phyloP scores from a whole-genome alignment of 2,329 filamentous ascomycete species.

The Aspergillus sp. region DNA sequence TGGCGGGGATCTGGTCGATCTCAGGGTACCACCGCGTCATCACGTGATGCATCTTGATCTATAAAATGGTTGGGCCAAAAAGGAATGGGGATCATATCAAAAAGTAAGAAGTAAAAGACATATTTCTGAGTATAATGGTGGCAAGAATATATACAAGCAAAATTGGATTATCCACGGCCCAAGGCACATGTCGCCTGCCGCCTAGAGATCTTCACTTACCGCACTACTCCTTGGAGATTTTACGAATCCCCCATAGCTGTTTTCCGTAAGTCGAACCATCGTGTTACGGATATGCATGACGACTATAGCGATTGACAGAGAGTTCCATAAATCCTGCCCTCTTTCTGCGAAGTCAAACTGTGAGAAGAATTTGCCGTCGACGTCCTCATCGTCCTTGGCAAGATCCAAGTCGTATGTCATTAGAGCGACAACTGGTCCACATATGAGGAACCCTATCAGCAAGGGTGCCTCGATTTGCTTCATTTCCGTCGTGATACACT shows the following conservation, averaged over 20 bases:
- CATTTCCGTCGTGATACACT: neutral
- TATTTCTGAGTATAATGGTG: neutral
- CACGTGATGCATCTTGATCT: slow-evolving; percentile 6
- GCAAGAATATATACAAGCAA: neutral
- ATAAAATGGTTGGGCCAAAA: neutral
- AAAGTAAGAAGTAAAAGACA: neutral
- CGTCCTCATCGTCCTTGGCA: slow-evolving; percentile 17
- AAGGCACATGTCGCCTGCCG: no score
- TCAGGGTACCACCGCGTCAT: neutral
- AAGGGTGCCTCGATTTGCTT: slow-evolving; percentile 41
- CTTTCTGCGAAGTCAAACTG: slow-evolving; percentile 55
- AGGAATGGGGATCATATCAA: neutral
- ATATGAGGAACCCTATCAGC: slow-evolving; percentile 56
- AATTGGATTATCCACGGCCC: neutral
- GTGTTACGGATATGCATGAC: slow-evolving; percentile 54
- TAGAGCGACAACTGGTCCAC: slow-evolving; percentile 53
- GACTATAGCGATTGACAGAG: slow-evolving; percentile 57
- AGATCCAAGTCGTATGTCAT: slow-evolving; percentile 51
- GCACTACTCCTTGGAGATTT: slow-evolving; percentile 1
- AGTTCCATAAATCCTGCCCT: slow-evolving; percentile 62
- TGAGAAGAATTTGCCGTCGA: slow-evolving; percentile 41
- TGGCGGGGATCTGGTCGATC: slow-evolving; percentile 18
- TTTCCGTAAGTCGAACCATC: slow-evolving; percentile 47
- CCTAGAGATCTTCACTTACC: slow-evolving; percentile 18
- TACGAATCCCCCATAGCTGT: slow-evolving; percentile 19